Evolutionary conservation across 2,329 filamentous ascomycete genomes (phyloP), one percentile per base, ranked within the genome.

Genomic region (Penicillium sp.): DNA sequence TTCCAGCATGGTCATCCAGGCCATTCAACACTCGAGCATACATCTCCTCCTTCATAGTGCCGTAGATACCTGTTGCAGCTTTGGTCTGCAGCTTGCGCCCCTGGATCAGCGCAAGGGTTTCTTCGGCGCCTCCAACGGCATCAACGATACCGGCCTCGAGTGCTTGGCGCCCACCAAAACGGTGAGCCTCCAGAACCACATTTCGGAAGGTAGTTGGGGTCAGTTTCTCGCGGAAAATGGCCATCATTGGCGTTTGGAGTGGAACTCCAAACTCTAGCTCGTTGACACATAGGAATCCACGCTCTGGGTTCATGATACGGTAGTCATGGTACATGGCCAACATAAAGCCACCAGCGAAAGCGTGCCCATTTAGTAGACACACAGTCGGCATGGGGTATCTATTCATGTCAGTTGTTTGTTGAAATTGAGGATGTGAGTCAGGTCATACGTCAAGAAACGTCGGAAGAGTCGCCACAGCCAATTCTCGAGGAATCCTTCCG

Each of bases 331-430:
- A 84, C 82, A 91, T 89, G 55, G 88, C 84, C 9, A 88, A 77
- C 86, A 94, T 92, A 57, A 92, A 78, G n/a, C 88, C 90, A 42
- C 84, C 90, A 6, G 90, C 90, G 70, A 91, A 94, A 51, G 86
- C 84, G 71, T 95, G 90, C 19, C 90, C 90, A 64, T 90, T 91
- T 51, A 93, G 67, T 8, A 91, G 78, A n/a, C 89, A 86, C 46
- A 94, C 74, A 3, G 89, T 94, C 23, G 90, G 90, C 88, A 92
- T 91, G 13, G 89, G 88, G 67, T 85, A 93, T 49, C 78, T 81
- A 47, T 40, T 38, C 9, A 18, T 44, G 16, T 54, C 34, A 42
- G 40, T 47, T 18, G 53, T 11, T 29, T 40, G 2, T 34, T 29
- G 2, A 1, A n/a, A 39, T 14, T 6, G 14, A 30, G 10, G 3